These are phyloP conservation scores for Neurospora hispaniola DNA, from an alignment of 495 filamentous ascomycete genomes.

Conservation along the genomic window DNA sequence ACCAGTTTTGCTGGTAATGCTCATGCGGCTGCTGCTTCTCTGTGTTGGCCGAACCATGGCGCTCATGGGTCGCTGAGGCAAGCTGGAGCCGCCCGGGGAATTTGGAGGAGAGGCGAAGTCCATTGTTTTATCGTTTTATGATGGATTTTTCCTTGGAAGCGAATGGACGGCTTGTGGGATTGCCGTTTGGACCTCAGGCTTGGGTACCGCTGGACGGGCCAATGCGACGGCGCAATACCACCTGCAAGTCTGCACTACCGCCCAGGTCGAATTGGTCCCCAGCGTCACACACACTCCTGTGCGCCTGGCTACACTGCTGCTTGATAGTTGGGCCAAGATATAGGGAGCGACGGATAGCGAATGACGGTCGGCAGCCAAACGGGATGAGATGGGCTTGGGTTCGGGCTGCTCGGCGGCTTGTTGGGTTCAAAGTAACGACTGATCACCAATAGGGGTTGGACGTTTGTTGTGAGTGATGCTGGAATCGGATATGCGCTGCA, in stretches of 20 bases:
- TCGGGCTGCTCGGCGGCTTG: neutral
- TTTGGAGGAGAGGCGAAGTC: conserved; percentile 36
- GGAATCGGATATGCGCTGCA: neutral
- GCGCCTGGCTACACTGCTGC: neutral
- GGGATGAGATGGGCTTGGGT: neutral
- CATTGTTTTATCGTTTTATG: neutral
- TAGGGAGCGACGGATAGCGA: neutral
- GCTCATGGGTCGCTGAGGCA: conserved; percentile 68
- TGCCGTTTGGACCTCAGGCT: neutral
- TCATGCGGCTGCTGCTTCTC: conserved; percentile 82
- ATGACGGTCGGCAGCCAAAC: neutral
- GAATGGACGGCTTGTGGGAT: neutral
- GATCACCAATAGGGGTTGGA: neutral
- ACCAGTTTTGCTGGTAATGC: conserved; percentile 68
- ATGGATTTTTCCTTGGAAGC: neutral
- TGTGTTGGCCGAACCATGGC: conserved; percentile 67
- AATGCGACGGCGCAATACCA: neutral
- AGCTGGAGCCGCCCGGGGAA: conserved; percentile 29
- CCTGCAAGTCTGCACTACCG: neutral
- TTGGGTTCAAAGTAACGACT: neutral
- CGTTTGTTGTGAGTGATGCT: neutral
- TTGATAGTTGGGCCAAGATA: neutral
- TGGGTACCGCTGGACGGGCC: neutral
- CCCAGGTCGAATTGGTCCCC: neutral
- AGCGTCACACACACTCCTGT: neutral